phyloP scores from a whole-genome alignment of 108 stramenopile genomes.

The Schizochytrium sp. region DNA sequence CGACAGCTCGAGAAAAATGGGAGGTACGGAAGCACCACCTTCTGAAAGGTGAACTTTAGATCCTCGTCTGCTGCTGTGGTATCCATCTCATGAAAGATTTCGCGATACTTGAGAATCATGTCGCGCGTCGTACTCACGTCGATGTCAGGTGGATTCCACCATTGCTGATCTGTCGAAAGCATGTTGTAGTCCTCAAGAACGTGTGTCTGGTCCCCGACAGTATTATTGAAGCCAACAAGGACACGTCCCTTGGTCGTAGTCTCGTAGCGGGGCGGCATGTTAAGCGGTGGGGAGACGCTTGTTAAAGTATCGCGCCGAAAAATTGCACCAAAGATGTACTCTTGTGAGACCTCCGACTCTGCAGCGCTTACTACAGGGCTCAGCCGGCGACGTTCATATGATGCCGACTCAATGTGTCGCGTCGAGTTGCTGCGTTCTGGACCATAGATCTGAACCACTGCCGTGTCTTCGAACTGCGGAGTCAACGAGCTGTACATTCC shows the following conservation, averaged over 20 bases:
- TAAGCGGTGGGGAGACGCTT: slow-evolving; percentile 50
- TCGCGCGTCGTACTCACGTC: slow-evolving; percentile 39
- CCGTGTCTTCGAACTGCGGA: slow-evolving; percentile 54
- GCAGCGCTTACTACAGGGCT: not conserved
- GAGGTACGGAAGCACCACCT: slow-evolving; percentile 62
- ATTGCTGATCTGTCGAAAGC: slow-evolving; percentile 25
- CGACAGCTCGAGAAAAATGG: slow-evolving; percentile 72
- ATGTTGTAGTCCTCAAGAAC: slow-evolving; percentile 19
- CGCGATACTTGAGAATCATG: slow-evolving; percentile 58
- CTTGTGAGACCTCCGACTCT: not conserved
- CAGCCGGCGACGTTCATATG: not conserved
- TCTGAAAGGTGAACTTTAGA: slow-evolving; percentile 33
- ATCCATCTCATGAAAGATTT: slow-evolving; percentile 58
- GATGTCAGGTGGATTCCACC: slow-evolving; percentile 52
- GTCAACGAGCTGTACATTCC: slow-evolving; percentile 54
- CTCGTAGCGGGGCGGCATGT: slow-evolving; percentile 65
- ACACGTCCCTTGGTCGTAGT: slow-evolving; percentile 62
- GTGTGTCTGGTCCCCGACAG: slow-evolving; percentile 17
- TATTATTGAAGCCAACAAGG: slow-evolving; percentile 55
- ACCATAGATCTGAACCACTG: slow-evolving; percentile 40
- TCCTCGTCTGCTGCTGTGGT: not conserved
- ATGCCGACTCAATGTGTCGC: not conserved
- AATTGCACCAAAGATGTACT: slow-evolving; percentile 14
- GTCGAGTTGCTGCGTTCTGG: slow-evolving; percentile 37
- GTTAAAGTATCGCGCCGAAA: slow-evolving; percentile 10